Evolutionary conservation across 192 early-diverging fungal genomes (phyloP), one percentile per base, ranked within the genome.

Genomic region (Diversispora epigaea): DNA sequence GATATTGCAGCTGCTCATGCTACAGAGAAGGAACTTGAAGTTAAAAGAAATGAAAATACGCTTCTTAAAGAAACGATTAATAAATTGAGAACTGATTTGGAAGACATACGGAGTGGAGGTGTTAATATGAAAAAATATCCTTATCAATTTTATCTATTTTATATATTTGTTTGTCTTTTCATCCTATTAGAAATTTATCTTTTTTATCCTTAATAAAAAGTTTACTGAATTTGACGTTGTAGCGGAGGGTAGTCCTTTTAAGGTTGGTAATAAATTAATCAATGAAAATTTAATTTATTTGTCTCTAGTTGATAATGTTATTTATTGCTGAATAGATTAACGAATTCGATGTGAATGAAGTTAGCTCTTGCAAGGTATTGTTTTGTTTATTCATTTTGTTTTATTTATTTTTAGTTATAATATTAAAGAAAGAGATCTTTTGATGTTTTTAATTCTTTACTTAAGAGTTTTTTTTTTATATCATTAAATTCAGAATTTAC

Each of bases 21-120:
- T 21, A 67, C 76, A 12, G 80, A 84, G 50, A 76, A 70, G 15
- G 71, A 82, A 57, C 65, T 84, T 32, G 80, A 77, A 17, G 76
- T 80, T 57, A 80, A 84, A 69, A 66, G 79, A 12, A 76, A 72
- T 17, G 83, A 84, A 46, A 84, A 84, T 49, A 73, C 78, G 43
- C 69, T 68, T 12, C 64, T 84, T 4, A 78, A 80, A 52, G 73
- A 80, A 64, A 73, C 79, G 3, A 84, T 84, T 67, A 81, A 82
- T 77, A 77, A 65, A 61, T 47, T 84, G 21, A 79, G 73, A n/a
- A 52, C 54, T 63, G 83, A 84, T 70, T 61, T 84, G 39, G 80
- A 84, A 56, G 78, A 81, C 21, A 79, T 79, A 21, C 32, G 81
- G 50, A 67, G 71, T 50, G 65, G 71, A 25, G 72, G 72, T 41